Base-by-base conservation (phyloP, 2,329 filamentous ascomycete genomes). In the Zymoseptoria ardabiliae region DNA sequence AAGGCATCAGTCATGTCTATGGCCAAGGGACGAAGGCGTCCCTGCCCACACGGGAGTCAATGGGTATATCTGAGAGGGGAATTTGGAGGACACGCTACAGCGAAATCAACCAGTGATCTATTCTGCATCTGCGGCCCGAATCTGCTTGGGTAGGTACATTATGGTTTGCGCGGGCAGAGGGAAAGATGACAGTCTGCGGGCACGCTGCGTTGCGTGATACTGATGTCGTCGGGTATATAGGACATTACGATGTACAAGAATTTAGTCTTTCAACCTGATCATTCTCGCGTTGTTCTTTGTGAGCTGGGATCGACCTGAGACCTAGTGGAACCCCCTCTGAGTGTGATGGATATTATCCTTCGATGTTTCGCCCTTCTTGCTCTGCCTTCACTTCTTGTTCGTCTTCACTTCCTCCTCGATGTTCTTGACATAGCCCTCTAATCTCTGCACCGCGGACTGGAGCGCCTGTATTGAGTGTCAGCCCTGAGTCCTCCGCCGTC, bases 361-460 rank as follows among this genome's bases (percentile, higher is more conserved):
- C 35, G 53, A 21, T 21, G 41, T 48, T 13, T n/a, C 19, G 17
- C 53, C 17, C 11, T 20, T 48, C 41, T 20, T 48, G 22, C 52
- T 25, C 22, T 45, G 4, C 59, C 30, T 62, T 67, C 77, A 85
- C 79, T 87, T 89, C 78, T 85, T 88, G 78, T 85, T 88, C 20
- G 61, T 60, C 62, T 69, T 70, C 11, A 92, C 82, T 78, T 88
- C 91, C 69, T 89, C 84, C 78, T 97, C 93, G 65, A 97, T 78
- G 55, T 84, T 84, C 72, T 86, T 84, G 65, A 96, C 86, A 73
- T 97, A 95, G 64, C 83, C 84, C 77, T 91, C 91, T 74, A 97
- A 84, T 72, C 89, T 85, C 75, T 92, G 88, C 59, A 96, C 92
- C 54, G 91, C 90, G 54, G 86, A 82, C 82, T 97, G 92, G 54